Percentiles rank a stretch among this genome's conserved stretches.
Conservation (phyloP, 768 basidiomycete genomes). For the Heimioporus sp. region DNA sequence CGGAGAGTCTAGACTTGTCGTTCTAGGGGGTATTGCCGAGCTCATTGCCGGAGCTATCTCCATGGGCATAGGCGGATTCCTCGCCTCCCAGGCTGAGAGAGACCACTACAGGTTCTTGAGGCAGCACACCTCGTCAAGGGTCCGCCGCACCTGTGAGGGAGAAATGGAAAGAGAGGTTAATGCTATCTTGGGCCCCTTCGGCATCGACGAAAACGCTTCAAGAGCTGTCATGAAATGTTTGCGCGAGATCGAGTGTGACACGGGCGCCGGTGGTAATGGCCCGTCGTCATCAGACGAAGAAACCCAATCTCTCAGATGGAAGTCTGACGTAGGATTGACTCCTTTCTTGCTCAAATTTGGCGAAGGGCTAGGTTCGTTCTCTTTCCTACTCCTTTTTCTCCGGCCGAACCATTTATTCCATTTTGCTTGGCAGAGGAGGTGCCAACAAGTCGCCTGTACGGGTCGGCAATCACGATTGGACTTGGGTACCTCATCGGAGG, state of each 20-base stretch:
- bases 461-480: constrained; percentile 93
- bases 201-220: constrained; percentile 82
- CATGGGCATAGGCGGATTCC: constrained; percentile 98
- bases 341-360: constrained; percentile 96
- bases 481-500: constrained; percentile 93
- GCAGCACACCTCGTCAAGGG: constrained; percentile 72
- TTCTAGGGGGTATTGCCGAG: constrained; percentile 92
- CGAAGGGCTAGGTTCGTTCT: constrained; percentile 74
- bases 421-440: constrained; percentile 68
- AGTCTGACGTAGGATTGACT: constrained; percentile 80
- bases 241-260: constrained; percentile 59
- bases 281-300: constrained; percentile 48
- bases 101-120: constrained; percentile 88
- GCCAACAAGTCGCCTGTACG: constrained; percentile 77
- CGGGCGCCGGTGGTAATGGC: constrained; percentile 14
- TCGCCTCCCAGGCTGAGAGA: constrained; percentile 94
- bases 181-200: constrained; percentile 83
- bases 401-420: neutral
- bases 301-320: constrained; percentile 57
- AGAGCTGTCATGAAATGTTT: constrained; percentile 76
- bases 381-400: neutral
- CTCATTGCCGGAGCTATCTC: constrained; percentile 95
- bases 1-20: constrained; percentile 87
- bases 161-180: constrained; percentile 97
- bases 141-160: constrained; percentile 85